A percentile compares a stretch with the other conserved stretches of the same genome.
These are phyloP conservation scores for Umbelopsis ramanniana DNA, from an alignment of 192 early-diverging fungal species.

Conservation along the genomic window DNA sequence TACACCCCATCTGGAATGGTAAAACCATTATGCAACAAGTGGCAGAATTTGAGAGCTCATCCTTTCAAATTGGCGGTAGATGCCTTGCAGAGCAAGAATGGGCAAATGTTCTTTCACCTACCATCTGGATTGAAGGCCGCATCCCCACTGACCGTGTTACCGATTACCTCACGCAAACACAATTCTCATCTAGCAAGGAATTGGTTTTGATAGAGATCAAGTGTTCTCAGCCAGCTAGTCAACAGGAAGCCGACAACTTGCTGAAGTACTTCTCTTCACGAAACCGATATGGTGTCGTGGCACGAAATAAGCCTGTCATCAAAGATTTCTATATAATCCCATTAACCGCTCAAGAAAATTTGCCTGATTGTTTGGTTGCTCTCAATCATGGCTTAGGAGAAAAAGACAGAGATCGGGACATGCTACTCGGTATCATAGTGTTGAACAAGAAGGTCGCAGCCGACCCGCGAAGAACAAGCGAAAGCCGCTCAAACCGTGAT, in stretches of 20 bases:
- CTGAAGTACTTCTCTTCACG: conserved; percentile 67
- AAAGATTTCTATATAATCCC: conserved; percentile 83
- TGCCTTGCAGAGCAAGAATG: conserved; percentile 50
- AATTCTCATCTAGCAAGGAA: conserved; percentile 58
- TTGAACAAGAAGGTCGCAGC: conserved; percentile 1
- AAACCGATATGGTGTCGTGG: conserved; percentile 70
- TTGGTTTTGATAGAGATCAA: conserved; percentile 66
- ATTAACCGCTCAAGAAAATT: conserved; percentile 48
- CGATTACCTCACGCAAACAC: conserved; percentile 61
- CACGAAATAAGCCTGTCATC: conserved; percentile 61
- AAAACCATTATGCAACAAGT: conserved; percentile 67
- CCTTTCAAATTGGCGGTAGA: conserved; percentile 65
- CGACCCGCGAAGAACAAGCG: not conserved
- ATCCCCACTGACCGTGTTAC: conserved; percentile 53
- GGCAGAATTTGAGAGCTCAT: conserved; percentile 56
- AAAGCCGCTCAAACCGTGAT: not conserved
- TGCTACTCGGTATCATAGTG: not conserved
- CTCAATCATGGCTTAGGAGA: conserved; percentile 1
- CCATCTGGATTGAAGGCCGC: conserved; percentile 68
- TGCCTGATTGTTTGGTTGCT: conserved; percentile 58
- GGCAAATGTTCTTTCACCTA: conserved; percentile 61
- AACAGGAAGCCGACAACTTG: conserved; percentile 51
- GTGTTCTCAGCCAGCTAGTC: conserved; percentile 10
- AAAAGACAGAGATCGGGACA: not conserved
- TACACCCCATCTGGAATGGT: conserved; percentile 62